Percentiles rank a stretch among this genome's conserved stretches.
Conservation (phyloP, 805 yeast genomes). For the Yarrowia sp. region DNA sequence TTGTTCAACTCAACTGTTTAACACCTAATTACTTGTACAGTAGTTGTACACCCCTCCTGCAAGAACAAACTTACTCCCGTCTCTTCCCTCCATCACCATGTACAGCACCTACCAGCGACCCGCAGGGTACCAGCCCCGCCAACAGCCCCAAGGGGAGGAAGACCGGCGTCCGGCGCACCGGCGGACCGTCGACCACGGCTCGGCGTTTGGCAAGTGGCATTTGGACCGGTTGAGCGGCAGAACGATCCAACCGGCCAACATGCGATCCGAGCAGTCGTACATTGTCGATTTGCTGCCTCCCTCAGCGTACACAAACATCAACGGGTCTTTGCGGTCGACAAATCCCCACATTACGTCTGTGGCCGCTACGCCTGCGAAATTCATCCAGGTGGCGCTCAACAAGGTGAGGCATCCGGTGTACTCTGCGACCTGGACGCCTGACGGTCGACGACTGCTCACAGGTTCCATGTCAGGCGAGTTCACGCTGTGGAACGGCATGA, state of each 20-base stretch:
- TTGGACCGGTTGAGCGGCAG: slow-evolving; percentile 53
- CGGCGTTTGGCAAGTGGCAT: slow-evolving; percentile 70
- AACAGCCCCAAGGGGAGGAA: slow-evolving; percentile 42
- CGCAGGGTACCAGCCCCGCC: slow-evolving; percentile 32
- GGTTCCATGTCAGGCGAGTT: slow-evolving; percentile 95
- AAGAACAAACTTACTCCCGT: neutral
- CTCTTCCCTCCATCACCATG: slow-evolving; percentile 9
- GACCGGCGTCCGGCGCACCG: slow-evolving; percentile 53
- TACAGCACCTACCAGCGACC: slow-evolving; percentile 27
- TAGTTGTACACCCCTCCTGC: too few relatives aligned
- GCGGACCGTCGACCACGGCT: slow-evolving; percentile 80
- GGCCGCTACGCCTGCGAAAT: slow-evolving; percentile 58
- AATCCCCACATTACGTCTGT: slow-evolving; percentile 29
- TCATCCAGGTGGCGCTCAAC: slow-evolving; percentile 88
- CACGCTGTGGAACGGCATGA: slow-evolving; percentile 94
- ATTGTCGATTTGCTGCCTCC: slow-evolving; percentile 68
- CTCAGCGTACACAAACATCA: slow-evolving; percentile 54
- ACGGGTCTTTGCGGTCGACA: slow-evolving; percentile 44
- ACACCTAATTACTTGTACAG: too few relatives aligned
- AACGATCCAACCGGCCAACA: slow-evolving; percentile 42
- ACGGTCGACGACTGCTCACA: slow-evolving; percentile 86
- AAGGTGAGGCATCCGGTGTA: slow-evolving; percentile 91
- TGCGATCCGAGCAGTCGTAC: slow-evolving; percentile 74
- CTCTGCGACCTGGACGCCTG: slow-evolving; percentile 95
- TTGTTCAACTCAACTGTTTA: too few relatives aligned